These are phyloP conservation scores for Naganishia randhawae DNA, from an alignment of 768 basidiomycete genomes.

Conservation along the genomic window DNA sequence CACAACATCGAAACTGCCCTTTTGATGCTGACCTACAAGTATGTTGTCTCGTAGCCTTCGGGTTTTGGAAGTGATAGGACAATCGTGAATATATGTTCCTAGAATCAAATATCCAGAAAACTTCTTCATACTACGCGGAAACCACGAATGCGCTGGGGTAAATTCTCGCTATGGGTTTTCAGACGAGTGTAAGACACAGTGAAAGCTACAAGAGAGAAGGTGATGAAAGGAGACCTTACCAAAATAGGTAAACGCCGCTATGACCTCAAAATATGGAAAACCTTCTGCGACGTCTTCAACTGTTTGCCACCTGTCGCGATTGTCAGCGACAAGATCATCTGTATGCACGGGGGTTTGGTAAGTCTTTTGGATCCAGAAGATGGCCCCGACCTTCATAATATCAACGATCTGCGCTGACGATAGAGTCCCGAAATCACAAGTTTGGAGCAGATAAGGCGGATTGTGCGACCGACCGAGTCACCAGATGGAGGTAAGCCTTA, in stretches of 20 bases:
- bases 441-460: conserved; percentile 98
- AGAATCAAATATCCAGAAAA: conserved; percentile 99
- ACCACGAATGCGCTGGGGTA: conserved; percentile 98
- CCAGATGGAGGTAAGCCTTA: conserved; percentile 66
- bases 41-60: too few relatives aligned
- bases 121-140: conserved; percentile 98
- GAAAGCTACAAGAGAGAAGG: neutral
- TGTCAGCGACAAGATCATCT: conserved; percentile 99
- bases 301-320: conserved; percentile 98
- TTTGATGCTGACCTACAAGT: conserved; percentile 93
- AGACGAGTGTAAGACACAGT: conserved; percentile 79
- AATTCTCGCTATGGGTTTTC: conserved; percentile 99
- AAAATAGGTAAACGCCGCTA: conserved; percentile 98
- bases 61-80: too few relatives aligned
- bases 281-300: conserved; percentile 99
- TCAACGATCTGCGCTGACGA: neutral
- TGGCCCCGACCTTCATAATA: neutral
- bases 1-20: conserved; percentile 98
- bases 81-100: neutral
- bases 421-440: conserved; percentile 90
- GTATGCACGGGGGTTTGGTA: conserved; percentile 90
- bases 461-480: conserved; percentile 98
- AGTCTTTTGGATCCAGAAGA: conserved; percentile 8
- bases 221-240: neutral
- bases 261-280: conserved; percentile 99